Evolutionary conservation across 306 rosid genomes (phyloP).

Genomic region (Senna tora): DNA sequence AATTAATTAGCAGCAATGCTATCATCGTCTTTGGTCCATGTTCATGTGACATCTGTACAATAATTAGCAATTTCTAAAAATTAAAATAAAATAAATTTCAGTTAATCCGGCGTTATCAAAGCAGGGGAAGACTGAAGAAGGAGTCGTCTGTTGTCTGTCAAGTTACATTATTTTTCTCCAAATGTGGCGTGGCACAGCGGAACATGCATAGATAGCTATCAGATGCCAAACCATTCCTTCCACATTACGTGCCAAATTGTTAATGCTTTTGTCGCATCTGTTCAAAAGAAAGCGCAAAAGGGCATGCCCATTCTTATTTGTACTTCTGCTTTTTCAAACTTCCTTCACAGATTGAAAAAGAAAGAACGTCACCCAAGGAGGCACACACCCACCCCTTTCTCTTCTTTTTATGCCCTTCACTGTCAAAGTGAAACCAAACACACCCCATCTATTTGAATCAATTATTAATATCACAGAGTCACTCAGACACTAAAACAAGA

Average conservation of each 20-base stretch:
- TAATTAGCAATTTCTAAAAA: too few relatives aligned
- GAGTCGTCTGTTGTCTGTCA: conserved; percentile 13
- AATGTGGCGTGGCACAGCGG: conserved; percentile 31
- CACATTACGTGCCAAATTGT: conserved; percentile 34
- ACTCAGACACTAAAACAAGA: too few relatives aligned
- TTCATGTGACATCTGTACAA: too few relatives aligned
- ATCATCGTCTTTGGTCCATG: too few relatives aligned
- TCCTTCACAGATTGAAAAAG: conserved; percentile 43
- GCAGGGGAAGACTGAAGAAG: neutral
- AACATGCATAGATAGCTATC: conserved; percentile 31
- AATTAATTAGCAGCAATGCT: too few relatives aligned
- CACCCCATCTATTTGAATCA: conserved; percentile 58
- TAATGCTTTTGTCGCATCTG: conserved; percentile 41
- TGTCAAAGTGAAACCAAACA: conserved; percentile 55
- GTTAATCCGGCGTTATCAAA: neutral
- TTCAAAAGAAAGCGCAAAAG: conserved; percentile 53
- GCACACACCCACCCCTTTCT: conserved; percentile 42
- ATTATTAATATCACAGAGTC: neutral
- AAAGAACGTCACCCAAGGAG: conserved; percentile 51
- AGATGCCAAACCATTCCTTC: conserved; percentile 34
- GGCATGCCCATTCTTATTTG: conserved; percentile 38
- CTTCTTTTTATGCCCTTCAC: conserved; percentile 55
- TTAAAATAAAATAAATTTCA: too few relatives aligned
- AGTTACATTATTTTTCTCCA: conserved; percentile 36
- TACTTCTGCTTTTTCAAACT: conserved; percentile 40